Percentiles rank a stretch among this genome's conserved stretches.
These are phyloP conservation scores for Diplodia mutila DNA, from an alignment of 2,329 filamentous ascomycete genomes.

Conservation along the genomic window DNA sequence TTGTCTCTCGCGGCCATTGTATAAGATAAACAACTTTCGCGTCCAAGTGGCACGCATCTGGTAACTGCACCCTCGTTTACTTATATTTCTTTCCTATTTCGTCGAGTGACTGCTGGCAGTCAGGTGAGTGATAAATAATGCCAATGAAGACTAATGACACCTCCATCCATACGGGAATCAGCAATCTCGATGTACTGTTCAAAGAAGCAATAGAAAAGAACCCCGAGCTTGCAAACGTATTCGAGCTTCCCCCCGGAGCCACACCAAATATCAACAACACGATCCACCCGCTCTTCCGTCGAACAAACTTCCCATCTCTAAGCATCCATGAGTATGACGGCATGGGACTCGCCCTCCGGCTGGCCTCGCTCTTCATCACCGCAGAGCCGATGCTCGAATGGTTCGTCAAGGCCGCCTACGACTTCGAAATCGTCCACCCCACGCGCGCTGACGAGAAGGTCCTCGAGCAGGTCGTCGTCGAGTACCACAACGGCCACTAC, in stretches of 20 bases:
- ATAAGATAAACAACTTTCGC: neutral
- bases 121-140: neutral
- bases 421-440: neutral
- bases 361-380: slow-evolving; percentile 16
- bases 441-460: neutral
- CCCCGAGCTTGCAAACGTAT: neutral
- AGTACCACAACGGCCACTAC: neutral
- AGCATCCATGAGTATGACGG: slow-evolving; percentile 10
- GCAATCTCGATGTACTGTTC: neutral
- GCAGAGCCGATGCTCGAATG: slow-evolving; percentile 13
- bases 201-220: neutral
- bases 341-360: neutral
- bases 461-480: neutral
- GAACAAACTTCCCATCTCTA: slow-evolving; percentile 5
- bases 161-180: neutral
- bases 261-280: slow-evolving; percentile 1
- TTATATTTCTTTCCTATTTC: neutral
- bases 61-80: neutral
- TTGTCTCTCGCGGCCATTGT: neutral
- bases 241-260: neutral
- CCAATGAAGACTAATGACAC: neutral
- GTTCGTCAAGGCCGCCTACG: slow-evolving; percentile 22
- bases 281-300: slow-evolving; percentile 18
- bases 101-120: slow-evolving; percentile 10
- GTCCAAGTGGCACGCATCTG: neutral